These are phyloP conservation scores for Leccinum insolens DNA, from an alignment of 1,284 basidiomycete species.

Conservation along the genomic window DNA sequence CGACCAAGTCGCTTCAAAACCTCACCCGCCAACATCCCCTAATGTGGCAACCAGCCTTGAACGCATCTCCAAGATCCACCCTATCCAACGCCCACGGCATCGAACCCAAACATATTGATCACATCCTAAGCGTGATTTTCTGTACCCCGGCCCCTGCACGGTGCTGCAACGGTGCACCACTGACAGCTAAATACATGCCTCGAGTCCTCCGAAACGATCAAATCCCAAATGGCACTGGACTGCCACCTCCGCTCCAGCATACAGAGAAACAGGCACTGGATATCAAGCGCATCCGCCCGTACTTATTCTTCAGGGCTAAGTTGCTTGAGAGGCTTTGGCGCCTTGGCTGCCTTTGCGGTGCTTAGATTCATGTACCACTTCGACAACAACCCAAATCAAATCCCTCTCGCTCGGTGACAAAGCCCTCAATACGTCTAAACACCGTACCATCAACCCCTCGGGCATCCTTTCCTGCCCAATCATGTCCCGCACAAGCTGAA, in stretches of 20 bases:
- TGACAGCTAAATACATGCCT: too few species aligned
- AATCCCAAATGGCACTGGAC: too few species aligned
- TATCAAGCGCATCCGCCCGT: constrained; percentile 71
- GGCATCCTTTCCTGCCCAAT: constrained; percentile 84
- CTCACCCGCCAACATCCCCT: too few species aligned
- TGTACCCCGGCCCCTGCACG: too few species aligned
- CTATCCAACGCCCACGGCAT: too few species aligned
- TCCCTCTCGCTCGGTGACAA: constrained; percentile 88
- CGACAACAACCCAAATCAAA: constrained; percentile 92
- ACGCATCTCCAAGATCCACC: too few species aligned
- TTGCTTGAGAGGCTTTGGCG: constrained; percentile 34
- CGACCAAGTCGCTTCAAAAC: too few species aligned
- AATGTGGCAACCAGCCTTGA: too few species aligned
- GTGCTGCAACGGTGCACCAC: too few species aligned
- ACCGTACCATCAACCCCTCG: constrained; percentile 75
- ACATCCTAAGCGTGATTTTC: too few species aligned
- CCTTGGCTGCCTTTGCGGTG: constrained; percentile 7
- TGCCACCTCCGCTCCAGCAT: constrained; percentile 65
- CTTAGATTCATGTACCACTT: constrained; percentile 47
- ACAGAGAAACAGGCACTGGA: constrained; percentile 83
- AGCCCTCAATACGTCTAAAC: constrained; percentile 86
- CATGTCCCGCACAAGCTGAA: constrained; percentile 86
- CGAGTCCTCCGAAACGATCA: too few species aligned
- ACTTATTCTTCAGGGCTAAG: constrained; percentile 62
- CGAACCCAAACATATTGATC: too few species aligned